These are phyloP conservation scores for Fomitopsis palustris DNA, from an alignment of 1,284 basidiomycete species.

Conservation along the genomic window DNA sequence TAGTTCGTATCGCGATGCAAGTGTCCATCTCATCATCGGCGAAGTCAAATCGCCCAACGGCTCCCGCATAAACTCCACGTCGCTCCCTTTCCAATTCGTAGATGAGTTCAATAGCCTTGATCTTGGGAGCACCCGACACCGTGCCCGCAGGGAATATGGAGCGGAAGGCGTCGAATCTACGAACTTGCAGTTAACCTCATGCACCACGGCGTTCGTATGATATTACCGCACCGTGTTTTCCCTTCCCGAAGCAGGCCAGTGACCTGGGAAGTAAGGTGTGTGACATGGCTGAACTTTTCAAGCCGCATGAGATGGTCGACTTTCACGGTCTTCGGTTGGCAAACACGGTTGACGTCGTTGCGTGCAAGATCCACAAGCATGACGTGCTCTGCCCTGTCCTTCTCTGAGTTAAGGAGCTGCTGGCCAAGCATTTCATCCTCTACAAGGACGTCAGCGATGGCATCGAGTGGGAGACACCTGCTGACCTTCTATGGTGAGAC, in stretches of 20 bases:
- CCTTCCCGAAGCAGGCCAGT: slow-evolving; percentile 85
- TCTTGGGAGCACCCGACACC: slow-evolving; percentile 98
- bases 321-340: slow-evolving; percentile 91
- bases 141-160: slow-evolving; percentile 99
- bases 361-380: slow-evolving; percentile 98
- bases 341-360: slow-evolving; percentile 99
- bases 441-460: slow-evolving; percentile 26
- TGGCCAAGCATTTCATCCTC: slow-evolving; percentile 85
- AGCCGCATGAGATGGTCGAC: slow-evolving; percentile 95
- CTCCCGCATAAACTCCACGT: slow-evolving; percentile 95
- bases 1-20: slow-evolving; percentile 98
- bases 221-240: slow-evolving; percentile 56
- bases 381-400: slow-evolving; percentile 97
- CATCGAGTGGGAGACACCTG: slow-evolving; percentile 3
- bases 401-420: slow-evolving; percentile 79
- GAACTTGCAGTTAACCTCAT: not conserved
- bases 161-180: slow-evolving; percentile 95
- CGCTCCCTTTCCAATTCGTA: slow-evolving; percentile 86
- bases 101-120: slow-evolving; percentile 96
- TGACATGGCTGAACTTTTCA: slow-evolving; percentile 98
- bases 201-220: slow-evolving; percentile 25
- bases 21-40: slow-evolving; percentile 95
- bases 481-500: slow-evolving; percentile 80
- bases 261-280: slow-evolving; percentile 95
- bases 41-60: slow-evolving; percentile 97